Percentiles rank a stretch among this genome's conserved stretches.
Conservation (phyloP, 2,329 filamentous ascomycete genomes). For the Clathrospora elynae region DNA sequence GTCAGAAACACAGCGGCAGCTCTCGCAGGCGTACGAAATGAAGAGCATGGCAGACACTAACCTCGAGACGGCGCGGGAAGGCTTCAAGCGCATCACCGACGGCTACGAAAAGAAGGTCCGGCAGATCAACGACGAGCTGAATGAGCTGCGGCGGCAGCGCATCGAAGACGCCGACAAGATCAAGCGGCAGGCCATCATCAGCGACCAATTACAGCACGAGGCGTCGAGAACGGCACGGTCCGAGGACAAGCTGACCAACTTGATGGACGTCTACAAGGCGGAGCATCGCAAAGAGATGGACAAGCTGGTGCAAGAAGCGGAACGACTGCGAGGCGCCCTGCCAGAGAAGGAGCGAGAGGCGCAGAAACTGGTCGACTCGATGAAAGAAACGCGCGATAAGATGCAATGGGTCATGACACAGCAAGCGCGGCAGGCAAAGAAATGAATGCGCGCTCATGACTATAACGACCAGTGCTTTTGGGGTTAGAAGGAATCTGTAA, state of each 20-base stretch:
- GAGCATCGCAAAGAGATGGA: conserved; percentile 66
- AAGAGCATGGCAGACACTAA: conserved; percentile 62
- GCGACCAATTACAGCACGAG: conserved; percentile 74
- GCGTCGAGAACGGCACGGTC: conserved; percentile 64
- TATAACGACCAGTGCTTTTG: conserved; percentile 28
- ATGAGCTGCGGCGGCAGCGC: conserved; percentile 37
- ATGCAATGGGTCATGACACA: conserved; percentile 70
- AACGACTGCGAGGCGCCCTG: conserved; percentile 60
- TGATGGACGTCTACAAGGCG: conserved; percentile 68
- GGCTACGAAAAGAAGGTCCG: conserved; percentile 49
- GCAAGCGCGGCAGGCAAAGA: conserved; percentile 28
- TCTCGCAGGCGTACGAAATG: conserved; percentile 61
- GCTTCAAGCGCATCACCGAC: conserved; percentile 70
- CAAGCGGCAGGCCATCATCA: conserved; percentile 66
- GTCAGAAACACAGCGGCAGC: conserved; percentile 64
- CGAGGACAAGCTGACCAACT: conserved; percentile 64
- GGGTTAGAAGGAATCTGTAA: conserved; percentile 28
- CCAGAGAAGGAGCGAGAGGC: conserved; percentile 65
- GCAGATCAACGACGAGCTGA: conserved; percentile 59
- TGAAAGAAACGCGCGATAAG: conserved; percentile 66
- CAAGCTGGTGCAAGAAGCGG: conserved; percentile 64
- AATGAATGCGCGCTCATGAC: conserved; percentile 15
- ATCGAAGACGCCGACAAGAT: conserved; percentile 43
- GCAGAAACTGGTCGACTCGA: conserved; percentile 62
- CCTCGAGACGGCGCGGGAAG: conserved; percentile 70